These are phyloP conservation scores for Kluyveromyces dobzhanskii DNA, from an alignment of 805 yeast genomes.

Conservation along the genomic window DNA sequence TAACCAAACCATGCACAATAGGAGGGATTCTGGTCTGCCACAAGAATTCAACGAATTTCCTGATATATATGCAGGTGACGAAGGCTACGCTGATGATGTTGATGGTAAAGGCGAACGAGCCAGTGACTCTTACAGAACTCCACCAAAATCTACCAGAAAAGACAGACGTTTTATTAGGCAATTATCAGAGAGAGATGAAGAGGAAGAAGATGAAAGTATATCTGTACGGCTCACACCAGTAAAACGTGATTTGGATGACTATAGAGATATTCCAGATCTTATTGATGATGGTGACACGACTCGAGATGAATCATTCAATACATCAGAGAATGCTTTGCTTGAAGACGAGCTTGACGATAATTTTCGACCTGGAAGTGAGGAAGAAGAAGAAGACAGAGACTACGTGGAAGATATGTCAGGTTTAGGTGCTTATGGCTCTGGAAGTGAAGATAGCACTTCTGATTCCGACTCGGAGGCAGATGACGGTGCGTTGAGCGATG, in stretches of 20 bases:
- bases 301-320: conserved; percentile 22
- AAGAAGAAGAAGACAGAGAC: conserved; percentile 27
- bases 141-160: neutral
- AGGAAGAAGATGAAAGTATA: conserved; percentile 2
- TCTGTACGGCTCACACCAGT: conserved; percentile 10
- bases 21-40: neutral
- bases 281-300: conserved; percentile 70
- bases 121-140: neutral
- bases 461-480: conserved; percentile 9
- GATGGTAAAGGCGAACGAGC: neutral
- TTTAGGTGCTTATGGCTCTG: conserved; percentile 5
- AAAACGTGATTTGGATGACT: conserved; percentile 22
- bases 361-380: conserved; percentile 11
- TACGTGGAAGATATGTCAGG: conserved; percentile 21
- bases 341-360: conserved; percentile 24
- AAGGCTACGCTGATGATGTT: neutral
- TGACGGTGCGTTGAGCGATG: conserved; percentile 9
- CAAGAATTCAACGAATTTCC: conserved; percentile 7
- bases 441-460: conserved; percentile 12
- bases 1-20: neutral
- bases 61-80: conserved; percentile 6
- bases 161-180: conserved; percentile 4
- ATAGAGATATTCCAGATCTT: conserved; percentile 55
- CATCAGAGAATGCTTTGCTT: conserved; percentile 26
- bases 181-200: conserved; percentile 1